These are phyloP conservation scores for Phytophthora fragariae DNA, from an alignment of 352 stramenopile genomes.

Conservation along the genomic window DNA sequence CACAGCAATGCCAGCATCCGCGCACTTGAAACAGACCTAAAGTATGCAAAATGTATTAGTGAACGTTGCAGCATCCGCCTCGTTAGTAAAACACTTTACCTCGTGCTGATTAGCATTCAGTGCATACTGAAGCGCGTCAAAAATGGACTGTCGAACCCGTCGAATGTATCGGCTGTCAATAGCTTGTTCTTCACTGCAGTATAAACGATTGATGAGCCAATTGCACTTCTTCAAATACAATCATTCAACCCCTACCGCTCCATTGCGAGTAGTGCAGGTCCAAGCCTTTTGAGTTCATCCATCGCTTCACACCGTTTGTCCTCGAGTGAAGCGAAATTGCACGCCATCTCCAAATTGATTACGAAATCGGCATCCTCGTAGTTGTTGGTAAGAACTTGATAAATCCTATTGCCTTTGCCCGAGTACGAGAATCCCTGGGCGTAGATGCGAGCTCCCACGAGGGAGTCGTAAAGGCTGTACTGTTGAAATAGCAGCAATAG, in stretches of 20 bases:
- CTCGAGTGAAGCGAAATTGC: conserved; percentile 50
- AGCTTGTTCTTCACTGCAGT: conserved; percentile 19
- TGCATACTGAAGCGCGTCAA: conserved; percentile 54
- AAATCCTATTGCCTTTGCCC: conserved; percentile 64
- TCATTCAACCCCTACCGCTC: conserved; percentile 32
- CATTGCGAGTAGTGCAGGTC: conserved; percentile 32
- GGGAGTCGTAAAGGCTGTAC: conserved; percentile 52
- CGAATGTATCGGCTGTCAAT: conserved; percentile 16
- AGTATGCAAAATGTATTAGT: background rate
- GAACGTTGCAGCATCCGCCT: background rate
- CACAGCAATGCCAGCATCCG: conserved; percentile 37
- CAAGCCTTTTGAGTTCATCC: conserved; percentile 50
- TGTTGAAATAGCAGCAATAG: conserved; percentile 65
- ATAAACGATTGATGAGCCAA: conserved; percentile 12
- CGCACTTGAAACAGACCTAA: conserved; percentile 65
- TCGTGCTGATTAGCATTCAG: conserved; percentile 49
- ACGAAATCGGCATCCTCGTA: conserved; percentile 62
- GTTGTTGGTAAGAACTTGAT: conserved; percentile 64
- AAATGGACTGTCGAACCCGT: conserved; percentile 50
- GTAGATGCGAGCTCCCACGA: conserved; percentile 56
- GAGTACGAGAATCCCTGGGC: conserved; percentile 55
- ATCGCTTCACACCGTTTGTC: conserved; percentile 46
- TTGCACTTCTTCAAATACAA: background rate
- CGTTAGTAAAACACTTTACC: conserved; percentile 27
- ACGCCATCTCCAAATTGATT: conserved; percentile 78